A percentile compares a stretch with the other conserved stretches of the same genome.
phyloP scores from a whole-genome alignment of 1,139 yeast genomes.

The Casaregolazyma lundiana region DNA sequence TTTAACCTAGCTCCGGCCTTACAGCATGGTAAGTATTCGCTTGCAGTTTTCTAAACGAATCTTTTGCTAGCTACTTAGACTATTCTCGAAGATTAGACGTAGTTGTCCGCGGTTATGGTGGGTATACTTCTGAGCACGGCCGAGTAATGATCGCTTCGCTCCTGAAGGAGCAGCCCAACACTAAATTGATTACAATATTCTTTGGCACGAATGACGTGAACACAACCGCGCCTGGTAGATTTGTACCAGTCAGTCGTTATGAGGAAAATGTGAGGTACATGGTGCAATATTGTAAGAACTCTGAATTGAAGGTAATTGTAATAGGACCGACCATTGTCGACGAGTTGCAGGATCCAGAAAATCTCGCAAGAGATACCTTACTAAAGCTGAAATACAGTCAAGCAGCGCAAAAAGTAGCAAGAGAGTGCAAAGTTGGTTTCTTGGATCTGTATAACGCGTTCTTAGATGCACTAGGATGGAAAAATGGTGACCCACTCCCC shows the following conservation, averaged over 20 bases:
- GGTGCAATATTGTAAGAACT: slow-evolving; percentile 36
- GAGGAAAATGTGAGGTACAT: slow-evolving; percentile 43
- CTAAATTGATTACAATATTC: slow-evolving; percentile 43
- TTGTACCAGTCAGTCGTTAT: slow-evolving; percentile 50
- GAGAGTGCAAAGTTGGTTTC: slow-evolving; percentile 44
- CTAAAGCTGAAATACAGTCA: slow-evolving; percentile 47
- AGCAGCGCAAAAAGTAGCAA: slow-evolving; percentile 46
- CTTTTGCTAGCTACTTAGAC: slow-evolving; percentile 8
- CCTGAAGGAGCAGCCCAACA: slow-evolving; percentile 23
- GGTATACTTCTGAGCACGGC: slow-evolving; percentile 53
- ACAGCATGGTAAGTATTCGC: slow-evolving; percentile 28
- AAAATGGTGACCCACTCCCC: slow-evolving; percentile 18
- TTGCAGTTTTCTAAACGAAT: background rate
- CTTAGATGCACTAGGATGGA: slow-evolving; percentile 22
- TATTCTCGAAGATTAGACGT: slow-evolving; percentile 57
- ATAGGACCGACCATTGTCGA: slow-evolving; percentile 69
- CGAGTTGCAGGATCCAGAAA: slow-evolving; percentile 31
- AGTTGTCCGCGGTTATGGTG: slow-evolving; percentile 54
- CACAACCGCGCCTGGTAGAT: slow-evolving; percentile 46
- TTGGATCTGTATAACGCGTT: slow-evolving; percentile 51
- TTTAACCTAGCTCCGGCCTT: slow-evolving; percentile 46
- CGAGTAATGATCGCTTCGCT: slow-evolving; percentile 19
- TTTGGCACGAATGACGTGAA: slow-evolving; percentile 77
- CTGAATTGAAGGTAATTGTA: slow-evolving; percentile 46
- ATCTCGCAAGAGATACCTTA: slow-evolving; percentile 37